Evolutionary conservation across 78 protist species (phyloP).

Genomic region (Emiliania huxleyi): DNA sequence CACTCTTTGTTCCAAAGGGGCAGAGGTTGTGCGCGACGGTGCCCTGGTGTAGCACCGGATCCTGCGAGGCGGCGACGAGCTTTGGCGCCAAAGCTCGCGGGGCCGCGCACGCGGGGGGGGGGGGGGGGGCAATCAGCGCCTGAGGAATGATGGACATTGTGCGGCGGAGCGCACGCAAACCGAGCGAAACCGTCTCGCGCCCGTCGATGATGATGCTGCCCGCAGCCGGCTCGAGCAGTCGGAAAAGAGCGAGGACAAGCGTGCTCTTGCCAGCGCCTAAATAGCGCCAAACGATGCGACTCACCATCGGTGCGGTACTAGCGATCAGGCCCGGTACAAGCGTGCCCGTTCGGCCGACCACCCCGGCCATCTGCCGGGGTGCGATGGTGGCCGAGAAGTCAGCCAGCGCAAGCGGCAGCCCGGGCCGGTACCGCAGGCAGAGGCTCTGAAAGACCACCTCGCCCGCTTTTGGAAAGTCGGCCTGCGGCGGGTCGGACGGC

Average conservation of each 20-base stretch:
- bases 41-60: constrained; percentile 81
- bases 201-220: constrained; percentile 66
- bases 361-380: constrained; percentile 30
- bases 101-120: too few species aligned
- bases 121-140: too few species aligned
- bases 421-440: constrained; percentile 50
- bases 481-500: neutral
- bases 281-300: too few species aligned
- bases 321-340: too few species aligned
- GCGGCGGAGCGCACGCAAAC: constrained; percentile 66
- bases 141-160: constrained; percentile 84
- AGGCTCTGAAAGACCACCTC: neutral
- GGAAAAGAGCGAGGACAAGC: constrained; percentile 5
- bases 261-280: constrained; percentile 58
- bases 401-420: constrained; percentile 18
- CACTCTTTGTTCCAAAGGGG: constrained; percentile 53
- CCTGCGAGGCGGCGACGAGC: too few species aligned
- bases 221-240: constrained; percentile 20
- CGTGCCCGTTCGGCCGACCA: constrained; percentile 67
- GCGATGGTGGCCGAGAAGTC: neutral
- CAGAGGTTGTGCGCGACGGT: constrained; percentile 82
- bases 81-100: too few species aligned
- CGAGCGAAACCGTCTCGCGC: constrained; percentile 57
- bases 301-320: too few species aligned
- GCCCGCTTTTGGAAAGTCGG: constrained; percentile 34